Conservation (phyloP, 116 monocot genomes). For the Trichopus zeylanicus region DNA sequence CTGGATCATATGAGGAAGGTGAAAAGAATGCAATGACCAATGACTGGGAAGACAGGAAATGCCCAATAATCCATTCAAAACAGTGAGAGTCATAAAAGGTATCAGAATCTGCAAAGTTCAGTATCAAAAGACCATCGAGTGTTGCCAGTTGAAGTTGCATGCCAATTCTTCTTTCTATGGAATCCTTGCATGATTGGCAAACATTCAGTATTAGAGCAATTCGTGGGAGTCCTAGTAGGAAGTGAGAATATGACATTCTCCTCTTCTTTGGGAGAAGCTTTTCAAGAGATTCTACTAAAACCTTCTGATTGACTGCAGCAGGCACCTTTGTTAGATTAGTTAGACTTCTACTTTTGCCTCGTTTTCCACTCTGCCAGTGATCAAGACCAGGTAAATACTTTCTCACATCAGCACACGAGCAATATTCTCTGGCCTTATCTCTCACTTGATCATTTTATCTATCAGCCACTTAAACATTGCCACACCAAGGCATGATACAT, state of each 20-base stretch:
- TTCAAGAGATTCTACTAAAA: constrained; percentile 26
- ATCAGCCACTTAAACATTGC: constrained; percentile 32
- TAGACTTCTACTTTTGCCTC: constrained; percentile 11
- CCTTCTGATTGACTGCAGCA: constrained; percentile 22
- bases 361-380: constrained; percentile 30
- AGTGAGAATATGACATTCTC: constrained; percentile 32
- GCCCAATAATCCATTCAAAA: constrained; percentile 32
- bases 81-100: constrained; percentile 43
- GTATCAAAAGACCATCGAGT: constrained; percentile 45
- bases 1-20: constrained; percentile 17
- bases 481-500: constrained; percentile 29
- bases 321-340: constrained; percentile 4
- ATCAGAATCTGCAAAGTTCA: constrained; percentile 28
- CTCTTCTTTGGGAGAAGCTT: constrained; percentile 30
- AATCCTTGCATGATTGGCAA: constrained; percentile 18
- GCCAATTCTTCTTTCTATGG: constrained; percentile 46
- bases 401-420: constrained; percentile 26
- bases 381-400: constrained; percentile 45
- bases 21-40: constrained; percentile 15
- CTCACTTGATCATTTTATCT: constrained; percentile 28
- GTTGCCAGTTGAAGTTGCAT: constrained; percentile 49
- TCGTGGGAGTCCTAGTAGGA: constrained; percentile 46
- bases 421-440: constrained; percentile 20
- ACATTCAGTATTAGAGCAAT: constrained; percentile 32
- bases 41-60: constrained; percentile 23